phyloP scores from a whole-genome alignment of 2,329 filamentous ascomycete genomes.

The Trichophyton simii region DNA sequence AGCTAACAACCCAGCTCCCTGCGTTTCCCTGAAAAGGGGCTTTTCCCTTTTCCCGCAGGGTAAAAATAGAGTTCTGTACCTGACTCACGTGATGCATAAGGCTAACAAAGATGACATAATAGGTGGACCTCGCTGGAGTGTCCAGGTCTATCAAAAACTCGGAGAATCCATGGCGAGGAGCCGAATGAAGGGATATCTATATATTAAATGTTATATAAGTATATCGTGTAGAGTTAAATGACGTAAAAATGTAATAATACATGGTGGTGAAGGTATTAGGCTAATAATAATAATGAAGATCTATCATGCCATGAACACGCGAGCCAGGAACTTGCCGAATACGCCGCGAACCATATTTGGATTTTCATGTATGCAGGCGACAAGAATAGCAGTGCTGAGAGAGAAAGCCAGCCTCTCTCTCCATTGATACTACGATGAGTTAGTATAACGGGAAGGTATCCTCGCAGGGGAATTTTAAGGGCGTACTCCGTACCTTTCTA shows the following conservation, averaged over 20 bases:
- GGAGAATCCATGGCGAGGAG: background rate
- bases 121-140: no score
- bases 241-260: background rate
- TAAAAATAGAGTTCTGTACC: background rate
- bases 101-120: no score
- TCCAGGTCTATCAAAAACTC: no score
- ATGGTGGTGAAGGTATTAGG: background rate
- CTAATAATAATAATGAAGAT: background rate
- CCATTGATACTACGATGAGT: constrained; percentile 45
- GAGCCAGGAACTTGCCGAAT: constrained; percentile 48
- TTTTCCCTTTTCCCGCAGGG: background rate
- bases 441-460: background rate
- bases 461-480: background rate
- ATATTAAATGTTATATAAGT: background rate
- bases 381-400: constrained; percentile 54
- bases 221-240: background rate
- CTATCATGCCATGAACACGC: constrained; percentile 29
- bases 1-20: background rate
- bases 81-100: background rate
- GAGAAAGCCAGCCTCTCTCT: constrained; percentile 56
- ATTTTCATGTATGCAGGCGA: constrained; percentile 54
- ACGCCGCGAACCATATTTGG: constrained; percentile 53
- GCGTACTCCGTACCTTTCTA: constrained; percentile 32
- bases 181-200: background rate
- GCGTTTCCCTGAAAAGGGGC: background rate